These are phyloP conservation scores for Acanthamoeba sp. DNA, from an alignment of 208 protist species.

Conservation along the genomic window DNA sequence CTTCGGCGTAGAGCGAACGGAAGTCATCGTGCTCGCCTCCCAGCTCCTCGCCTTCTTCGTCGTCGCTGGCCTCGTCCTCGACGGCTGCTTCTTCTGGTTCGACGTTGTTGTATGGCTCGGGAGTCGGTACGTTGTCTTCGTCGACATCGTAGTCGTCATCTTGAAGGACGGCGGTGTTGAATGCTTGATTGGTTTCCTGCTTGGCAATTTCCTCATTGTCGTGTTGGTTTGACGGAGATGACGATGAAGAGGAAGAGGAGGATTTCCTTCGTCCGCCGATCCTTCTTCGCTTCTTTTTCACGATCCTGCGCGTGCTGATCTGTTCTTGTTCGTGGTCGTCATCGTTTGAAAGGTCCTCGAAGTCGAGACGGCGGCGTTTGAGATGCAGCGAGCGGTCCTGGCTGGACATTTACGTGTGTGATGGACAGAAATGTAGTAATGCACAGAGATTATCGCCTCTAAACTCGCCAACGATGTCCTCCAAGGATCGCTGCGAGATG, in stretches of 20 bases:
- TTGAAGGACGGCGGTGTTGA: not conserved
- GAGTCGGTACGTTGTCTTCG: too few relatives aligned
- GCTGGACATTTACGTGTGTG: not conserved
- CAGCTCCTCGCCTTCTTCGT: not conserved
- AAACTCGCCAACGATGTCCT: not conserved
- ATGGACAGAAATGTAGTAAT: not conserved
- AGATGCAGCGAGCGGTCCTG: not conserved
- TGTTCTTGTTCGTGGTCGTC: not conserved
- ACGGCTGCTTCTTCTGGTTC: not conserved
- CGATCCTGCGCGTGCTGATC: not conserved
- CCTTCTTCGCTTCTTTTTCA: constrained; percentile 15
- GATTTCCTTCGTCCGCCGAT: not conserved
- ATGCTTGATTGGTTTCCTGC: not conserved
- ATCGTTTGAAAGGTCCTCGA: not conserved
- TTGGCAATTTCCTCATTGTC: not conserved
- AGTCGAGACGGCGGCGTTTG: constrained; percentile 22
- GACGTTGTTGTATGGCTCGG: too few relatives aligned
- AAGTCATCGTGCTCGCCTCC: constrained; percentile 5
- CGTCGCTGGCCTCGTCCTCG: not conserved
- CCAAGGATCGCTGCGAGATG: not conserved
- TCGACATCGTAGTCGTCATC: not conserved
- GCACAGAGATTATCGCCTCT: not conserved
- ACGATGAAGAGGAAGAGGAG: not conserved
- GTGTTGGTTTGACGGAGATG: not conserved
- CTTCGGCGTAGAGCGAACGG: constrained; percentile 24